Evolutionary conservation across 2,329 filamentous ascomycete genomes (phyloP).

Genomic region (Botryotinia globosa): DNA sequence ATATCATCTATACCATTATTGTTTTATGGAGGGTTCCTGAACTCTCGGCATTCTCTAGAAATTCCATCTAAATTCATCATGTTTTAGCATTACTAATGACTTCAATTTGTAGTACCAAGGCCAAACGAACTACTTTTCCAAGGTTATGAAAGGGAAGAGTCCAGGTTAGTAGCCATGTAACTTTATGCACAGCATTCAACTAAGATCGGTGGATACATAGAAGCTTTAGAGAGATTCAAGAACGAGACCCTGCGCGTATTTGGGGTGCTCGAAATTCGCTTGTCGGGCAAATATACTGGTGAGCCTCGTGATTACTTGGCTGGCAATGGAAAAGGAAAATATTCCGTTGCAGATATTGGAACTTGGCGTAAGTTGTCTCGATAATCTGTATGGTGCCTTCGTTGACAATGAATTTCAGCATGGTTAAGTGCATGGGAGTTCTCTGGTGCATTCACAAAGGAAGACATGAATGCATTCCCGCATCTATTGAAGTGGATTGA

Average conservation of each 20-base stretch:
- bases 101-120: slow-evolving; percentile 7
- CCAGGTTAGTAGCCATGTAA: not conserved
- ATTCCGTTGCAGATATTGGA: slow-evolving; percentile 52
- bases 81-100: not conserved
- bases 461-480: slow-evolving; percentile 51
- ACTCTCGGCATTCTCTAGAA: not conserved
- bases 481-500: slow-evolving; percentile 53
- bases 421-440: slow-evolving; percentile 48
- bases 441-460: slow-evolving; percentile 43
- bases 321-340: slow-evolving; percentile 53
- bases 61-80: not conserved
- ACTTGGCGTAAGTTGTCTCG: slow-evolving; percentile 40
- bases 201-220: slow-evolving; percentile 9
- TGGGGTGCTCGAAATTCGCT: slow-evolving; percentile 54
- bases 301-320: slow-evolving; percentile 51
- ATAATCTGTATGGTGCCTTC: not conserved
- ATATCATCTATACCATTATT: not conserved
- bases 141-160: slow-evolving; percentile 15
- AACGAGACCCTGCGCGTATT: slow-evolving; percentile 52
- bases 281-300: slow-evolving; percentile 51
- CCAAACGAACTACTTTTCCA: slow-evolving; percentile 19
- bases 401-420: slow-evolving; percentile 25
- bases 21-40: not conserved
- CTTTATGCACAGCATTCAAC: not conserved
- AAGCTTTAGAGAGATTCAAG: slow-evolving; percentile 50